Evolutionary conservation across 768 basidiomycete species (phyloP).

Genomic region (Pilatotrama ljubarskyi): DNA sequence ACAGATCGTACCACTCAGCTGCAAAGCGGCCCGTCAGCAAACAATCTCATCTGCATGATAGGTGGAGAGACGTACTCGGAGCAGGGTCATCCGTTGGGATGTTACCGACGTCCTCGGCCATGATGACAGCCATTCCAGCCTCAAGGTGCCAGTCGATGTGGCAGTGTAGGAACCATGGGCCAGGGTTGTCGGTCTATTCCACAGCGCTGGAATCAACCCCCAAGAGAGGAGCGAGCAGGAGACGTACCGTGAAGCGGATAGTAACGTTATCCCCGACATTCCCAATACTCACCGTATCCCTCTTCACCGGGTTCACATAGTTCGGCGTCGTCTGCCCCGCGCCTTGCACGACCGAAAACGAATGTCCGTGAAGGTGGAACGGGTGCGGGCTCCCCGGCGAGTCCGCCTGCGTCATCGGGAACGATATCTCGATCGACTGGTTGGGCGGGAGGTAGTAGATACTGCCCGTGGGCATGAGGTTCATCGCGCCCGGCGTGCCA

Average conservation of each 20-base stretch:
- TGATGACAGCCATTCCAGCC: constrained; percentile 43
- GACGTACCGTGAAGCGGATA: constrained; percentile 27
- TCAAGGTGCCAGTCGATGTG: constrained; percentile 83
- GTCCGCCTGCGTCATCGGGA: constrained; percentile 39
- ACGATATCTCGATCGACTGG: constrained; percentile 46
- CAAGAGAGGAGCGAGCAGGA: background rate
- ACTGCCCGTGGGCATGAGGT: constrained; percentile 50
- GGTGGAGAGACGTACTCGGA: constrained; percentile 1
- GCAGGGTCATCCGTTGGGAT: constrained; percentile 11
- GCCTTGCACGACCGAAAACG: constrained; percentile 40
- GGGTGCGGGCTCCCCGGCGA: constrained; percentile 41
- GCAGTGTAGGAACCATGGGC: constrained; percentile 82
- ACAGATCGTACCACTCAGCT: constrained; percentile 21
- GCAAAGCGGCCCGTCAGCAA: background rate
- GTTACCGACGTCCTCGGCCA: constrained; percentile 38
- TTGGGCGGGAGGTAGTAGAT: constrained; percentile 49
- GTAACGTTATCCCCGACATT: constrained; percentile 22
- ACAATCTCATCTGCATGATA: background rate
- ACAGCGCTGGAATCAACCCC: background rate
- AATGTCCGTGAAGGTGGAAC: constrained; percentile 45
- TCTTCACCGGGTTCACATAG: constrained; percentile 38
- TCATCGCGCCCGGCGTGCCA: constrained; percentile 46
- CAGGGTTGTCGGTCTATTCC: constrained; percentile 75
- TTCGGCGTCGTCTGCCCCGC: constrained; percentile 34
- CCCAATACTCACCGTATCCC: constrained; percentile 34